Conservation (phyloP, 2,329 filamentous ascomycete genomes). For the Bipolaris cookei region DNA sequence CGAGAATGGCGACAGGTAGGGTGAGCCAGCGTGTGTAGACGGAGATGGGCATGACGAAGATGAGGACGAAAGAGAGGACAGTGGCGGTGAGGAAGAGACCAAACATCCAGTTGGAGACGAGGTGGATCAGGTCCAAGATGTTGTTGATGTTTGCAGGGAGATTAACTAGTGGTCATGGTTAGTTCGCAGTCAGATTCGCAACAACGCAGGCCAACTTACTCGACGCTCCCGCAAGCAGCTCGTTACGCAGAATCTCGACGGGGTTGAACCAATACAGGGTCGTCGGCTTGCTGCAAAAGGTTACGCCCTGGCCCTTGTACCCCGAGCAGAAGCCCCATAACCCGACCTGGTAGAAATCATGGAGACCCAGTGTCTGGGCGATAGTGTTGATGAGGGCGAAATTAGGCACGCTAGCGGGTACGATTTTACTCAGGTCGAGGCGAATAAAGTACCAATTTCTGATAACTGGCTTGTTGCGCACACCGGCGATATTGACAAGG, state of each 20-base stretch:
- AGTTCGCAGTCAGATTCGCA: background rate
- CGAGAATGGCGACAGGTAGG: slow-evolving; percentile 70
- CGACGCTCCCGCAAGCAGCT: slow-evolving; percentile 80
- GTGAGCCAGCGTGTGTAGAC: slow-evolving; percentile 62
- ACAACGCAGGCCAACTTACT: slow-evolving; percentile 55
- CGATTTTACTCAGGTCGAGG: slow-evolving; percentile 81
- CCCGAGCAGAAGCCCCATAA: slow-evolving; percentile 94
- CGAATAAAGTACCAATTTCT: slow-evolving; percentile 82
- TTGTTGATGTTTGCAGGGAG: slow-evolving; percentile 75
- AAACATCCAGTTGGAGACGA: slow-evolving; percentile 86
- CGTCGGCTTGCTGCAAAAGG: slow-evolving; percentile 72
- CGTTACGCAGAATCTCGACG: slow-evolving; percentile 76
- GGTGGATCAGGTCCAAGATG: slow-evolving; percentile 74
- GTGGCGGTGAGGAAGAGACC: slow-evolving; percentile 78
- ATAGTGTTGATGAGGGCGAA: slow-evolving; percentile 83
- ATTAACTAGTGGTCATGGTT: slow-evolving; percentile 62
- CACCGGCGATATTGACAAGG: slow-evolving; percentile 80
- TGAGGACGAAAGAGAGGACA: slow-evolving; percentile 73
- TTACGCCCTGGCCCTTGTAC: slow-evolving; percentile 75
- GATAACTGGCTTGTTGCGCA: slow-evolving; percentile 65
- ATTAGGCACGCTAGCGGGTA: slow-evolving; percentile 74
- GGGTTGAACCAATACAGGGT: slow-evolving; percentile 91
- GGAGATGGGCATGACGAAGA: slow-evolving; percentile 67
- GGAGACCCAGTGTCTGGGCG: slow-evolving; percentile 81
- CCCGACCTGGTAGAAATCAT: slow-evolving; percentile 93